Percentiles rank a stretch among this genome's conserved stretches.
Conservation (phyloP, 306 rosid genomes). For the Trifolium dubium region DNA sequence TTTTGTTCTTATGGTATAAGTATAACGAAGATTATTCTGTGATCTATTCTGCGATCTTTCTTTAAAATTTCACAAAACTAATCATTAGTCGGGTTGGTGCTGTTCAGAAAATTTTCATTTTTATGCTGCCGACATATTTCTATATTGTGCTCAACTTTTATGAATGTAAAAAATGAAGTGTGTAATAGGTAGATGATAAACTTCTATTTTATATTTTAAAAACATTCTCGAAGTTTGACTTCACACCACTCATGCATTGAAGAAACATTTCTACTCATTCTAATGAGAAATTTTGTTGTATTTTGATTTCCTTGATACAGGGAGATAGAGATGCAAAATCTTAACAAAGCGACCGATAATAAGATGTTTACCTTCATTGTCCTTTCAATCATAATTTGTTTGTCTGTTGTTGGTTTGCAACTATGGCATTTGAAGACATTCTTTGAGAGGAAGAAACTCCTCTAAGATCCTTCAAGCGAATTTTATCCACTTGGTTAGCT, state of each 20-base stretch:
- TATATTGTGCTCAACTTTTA: constrained; percentile 6
- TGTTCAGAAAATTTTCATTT: constrained; percentile 1
- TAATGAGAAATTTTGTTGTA: not conserved
- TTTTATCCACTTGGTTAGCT: constrained; percentile 21
- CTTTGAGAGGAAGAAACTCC: constrained; percentile 84
- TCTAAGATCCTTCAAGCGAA: constrained; percentile 40
- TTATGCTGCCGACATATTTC: constrained; percentile 11
- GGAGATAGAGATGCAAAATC: constrained; percentile 86
- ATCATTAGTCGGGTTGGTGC: constrained; percentile 16
- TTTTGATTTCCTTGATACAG: constrained; percentile 46
- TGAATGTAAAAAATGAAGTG: not conserved
- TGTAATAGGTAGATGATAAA: not conserved
- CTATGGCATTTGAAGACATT: constrained; percentile 85
- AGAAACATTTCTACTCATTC: constrained; percentile 13
- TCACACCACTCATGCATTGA: not conserved
- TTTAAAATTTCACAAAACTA: not conserved
- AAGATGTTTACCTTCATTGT: constrained; percentile 70
- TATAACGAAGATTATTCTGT: not conserved
- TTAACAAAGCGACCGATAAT: constrained; percentile 59
- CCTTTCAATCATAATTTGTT: constrained; percentile 73
- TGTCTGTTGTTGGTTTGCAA: constrained; percentile 84
- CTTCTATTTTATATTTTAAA: constrained; percentile 3
- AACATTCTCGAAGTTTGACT: constrained; percentile 1
- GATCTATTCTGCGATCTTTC: not conserved
- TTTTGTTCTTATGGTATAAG: constrained; percentile 1